Percentiles rank a stretch among this genome's conserved stretches.
phyloP scores from a whole-genome alignment of 1,139 yeast genomes.

The Waltiozyma sp. region DNA sequence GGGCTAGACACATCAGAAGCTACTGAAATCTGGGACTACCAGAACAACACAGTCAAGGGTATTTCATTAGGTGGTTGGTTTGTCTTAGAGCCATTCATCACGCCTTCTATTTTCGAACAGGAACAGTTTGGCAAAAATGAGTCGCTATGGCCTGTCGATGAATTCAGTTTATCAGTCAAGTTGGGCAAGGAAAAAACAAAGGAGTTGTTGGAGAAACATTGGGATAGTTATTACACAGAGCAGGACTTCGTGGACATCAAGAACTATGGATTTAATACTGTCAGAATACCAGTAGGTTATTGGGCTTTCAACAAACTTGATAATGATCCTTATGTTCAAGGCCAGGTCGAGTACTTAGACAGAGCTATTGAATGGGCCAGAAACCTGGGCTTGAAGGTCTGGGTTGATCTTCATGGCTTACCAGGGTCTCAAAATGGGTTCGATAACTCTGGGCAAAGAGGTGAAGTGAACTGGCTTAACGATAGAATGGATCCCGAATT shows the following conservation, averaged over 20 bases:
- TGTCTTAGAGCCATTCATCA: slow-evolving; percentile 76
- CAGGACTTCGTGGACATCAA: slow-evolving; percentile 56
- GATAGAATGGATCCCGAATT: slow-evolving; percentile 27
- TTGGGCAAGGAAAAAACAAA: slow-evolving; percentile 55
- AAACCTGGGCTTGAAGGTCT: slow-evolving; percentile 52
- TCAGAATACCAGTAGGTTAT: slow-evolving; percentile 88
- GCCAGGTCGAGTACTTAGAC: slow-evolving; percentile 66
- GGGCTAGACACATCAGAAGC: neutral
- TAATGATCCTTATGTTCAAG: slow-evolving; percentile 80
- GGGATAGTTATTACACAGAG: slow-evolving; percentile 73
- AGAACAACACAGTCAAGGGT: slow-evolving; percentile 42
- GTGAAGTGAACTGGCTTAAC: slow-evolving; percentile 44
- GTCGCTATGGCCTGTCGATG: slow-evolving; percentile 57
- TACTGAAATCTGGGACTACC: slow-evolving; percentile 12
- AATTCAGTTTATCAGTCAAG: slow-evolving; percentile 53
- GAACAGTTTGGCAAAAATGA: slow-evolving; percentile 23
- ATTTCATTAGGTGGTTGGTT: slow-evolving; percentile 93
- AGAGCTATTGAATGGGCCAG: slow-evolving; percentile 71
- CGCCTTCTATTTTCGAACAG: slow-evolving; percentile 66
- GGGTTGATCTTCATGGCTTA: slow-evolving; percentile 93
- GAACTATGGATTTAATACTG: slow-evolving; percentile 65
- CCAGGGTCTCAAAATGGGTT: slow-evolving; percentile 98
- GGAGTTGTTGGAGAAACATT: slow-evolving; percentile 49
- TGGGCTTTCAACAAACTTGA: slow-evolving; percentile 73
- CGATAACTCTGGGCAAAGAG: slow-evolving; percentile 88